These are phyloP conservation scores for Porphyrellus cyaneotinctus DNA, from an alignment of 768 basidiomycete species.

Conservation along the genomic window DNA sequence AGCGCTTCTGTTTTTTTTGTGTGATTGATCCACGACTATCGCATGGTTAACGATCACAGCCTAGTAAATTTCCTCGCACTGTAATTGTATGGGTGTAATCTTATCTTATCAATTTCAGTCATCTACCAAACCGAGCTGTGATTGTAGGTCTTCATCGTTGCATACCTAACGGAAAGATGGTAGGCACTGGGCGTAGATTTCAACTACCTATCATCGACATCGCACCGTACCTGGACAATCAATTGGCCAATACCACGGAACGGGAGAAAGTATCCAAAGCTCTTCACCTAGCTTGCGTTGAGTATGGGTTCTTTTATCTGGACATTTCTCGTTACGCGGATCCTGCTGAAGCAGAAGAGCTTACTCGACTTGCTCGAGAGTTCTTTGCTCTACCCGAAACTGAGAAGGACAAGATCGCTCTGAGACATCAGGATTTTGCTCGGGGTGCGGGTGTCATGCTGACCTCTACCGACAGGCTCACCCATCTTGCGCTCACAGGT, in stretches of 20 bases:
- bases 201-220: conserved; percentile 71
- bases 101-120: conserved; percentile 20
- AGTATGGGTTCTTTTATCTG: conserved; percentile 89
- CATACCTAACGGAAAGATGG: conserved; percentile 12
- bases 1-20: too few relatives aligned
- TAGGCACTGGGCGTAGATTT: conserved; percentile 3
- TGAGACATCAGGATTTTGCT: conserved; percentile 67
- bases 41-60: too few relatives aligned
- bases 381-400: conserved; percentile 73
- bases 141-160: too few relatives aligned
- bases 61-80: too few relatives aligned
- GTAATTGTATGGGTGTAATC: too few relatives aligned
- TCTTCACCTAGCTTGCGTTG: conserved; percentile 68
- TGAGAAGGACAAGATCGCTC: conserved; percentile 73
- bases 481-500: conserved; percentile 41
- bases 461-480: background rate
- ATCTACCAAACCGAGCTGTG: too few relatives aligned
- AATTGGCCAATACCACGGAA: conserved; percentile 27
- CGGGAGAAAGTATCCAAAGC: conserved; percentile 49
- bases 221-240: conserved; percentile 52
- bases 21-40: too few relatives aligned
- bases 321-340: conserved; percentile 60
- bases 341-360: conserved; percentile 56
- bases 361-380: conserved; percentile 57
- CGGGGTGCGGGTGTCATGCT: conserved; percentile 49